Conservation (phyloP, 768 basidiomycete genomes). For the Psilocybe cyanescens region DNA sequence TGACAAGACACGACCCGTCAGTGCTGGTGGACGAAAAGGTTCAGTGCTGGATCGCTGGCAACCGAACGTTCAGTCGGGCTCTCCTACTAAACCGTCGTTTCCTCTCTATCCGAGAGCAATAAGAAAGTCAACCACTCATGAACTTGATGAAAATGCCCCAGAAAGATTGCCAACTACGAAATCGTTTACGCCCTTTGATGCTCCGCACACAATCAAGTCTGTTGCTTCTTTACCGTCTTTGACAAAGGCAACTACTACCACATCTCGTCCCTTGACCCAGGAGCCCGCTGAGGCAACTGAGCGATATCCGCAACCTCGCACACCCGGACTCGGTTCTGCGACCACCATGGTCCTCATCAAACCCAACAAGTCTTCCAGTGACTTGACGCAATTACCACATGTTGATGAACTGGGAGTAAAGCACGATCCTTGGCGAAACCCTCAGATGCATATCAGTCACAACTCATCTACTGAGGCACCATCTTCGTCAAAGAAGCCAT, state of each 20-base stretch:
- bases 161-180: background rate
- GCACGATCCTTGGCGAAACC: constrained; percentile 23
- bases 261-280: constrained; percentile 19
- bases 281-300: constrained; percentile 23
- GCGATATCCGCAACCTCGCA: constrained; percentile 31
- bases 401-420: constrained; percentile 56
- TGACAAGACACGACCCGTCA: constrained; percentile 32
- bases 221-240: constrained; percentile 47
- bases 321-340: constrained; percentile 64
- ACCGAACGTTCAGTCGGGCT: constrained; percentile 39
- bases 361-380: constrained; percentile 51
- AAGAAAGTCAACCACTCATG: constrained; percentile 16
- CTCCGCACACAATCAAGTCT: constrained; percentile 29
- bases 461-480: constrained; percentile 37
- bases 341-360: constrained; percentile 74
- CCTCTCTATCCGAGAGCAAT: constrained; percentile 37
- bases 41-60: constrained; percentile 80
- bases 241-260: constrained; percentile 22
- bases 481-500: constrained; percentile 59
- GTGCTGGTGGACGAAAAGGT: constrained; percentile 39
- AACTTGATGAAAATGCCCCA: background rate
- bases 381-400: constrained; percentile 46
- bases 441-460: constrained; percentile 23
- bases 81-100: constrained; percentile 45
- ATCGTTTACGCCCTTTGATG: background rate